Evolutionary conservation across 257 asterid genomes (phyloP).

Genomic region (Galeopsis tetrahit): DNA sequence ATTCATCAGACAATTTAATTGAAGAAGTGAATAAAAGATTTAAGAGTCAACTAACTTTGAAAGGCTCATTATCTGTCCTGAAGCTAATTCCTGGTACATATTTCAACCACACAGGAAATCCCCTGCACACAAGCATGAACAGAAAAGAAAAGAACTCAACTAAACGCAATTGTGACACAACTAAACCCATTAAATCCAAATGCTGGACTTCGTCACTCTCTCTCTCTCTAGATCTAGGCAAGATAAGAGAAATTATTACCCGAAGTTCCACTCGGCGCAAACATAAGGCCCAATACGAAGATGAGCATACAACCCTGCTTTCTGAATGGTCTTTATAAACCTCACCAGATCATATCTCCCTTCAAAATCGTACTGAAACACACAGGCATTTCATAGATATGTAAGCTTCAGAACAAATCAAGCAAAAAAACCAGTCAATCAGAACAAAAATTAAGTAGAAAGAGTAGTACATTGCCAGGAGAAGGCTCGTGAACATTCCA

Average conservation of each 20-base stretch:
- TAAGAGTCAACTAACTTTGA: constrained; percentile 57
- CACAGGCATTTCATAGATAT: constrained; percentile 25
- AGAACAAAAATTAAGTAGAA: constrained; percentile 14
- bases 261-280: constrained; percentile 96
- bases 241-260: constrained; percentile 46
- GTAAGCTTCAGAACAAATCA: constrained; percentile 23
- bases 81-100: constrained; percentile 88
- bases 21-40: background rate
- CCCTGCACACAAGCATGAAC: constrained; percentile 47
- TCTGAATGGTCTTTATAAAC: constrained; percentile 77
- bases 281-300: constrained; percentile 94
- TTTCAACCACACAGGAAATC: constrained; percentile 96
- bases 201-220: background rate
- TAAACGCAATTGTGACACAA: constrained; percentile 3
- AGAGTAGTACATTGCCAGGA: constrained; percentile 66
- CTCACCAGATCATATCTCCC: constrained; percentile 88
- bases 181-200: background rate
- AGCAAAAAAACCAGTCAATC: constrained; percentile 25
- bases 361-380: constrained; percentile 77
- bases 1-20: constrained; percentile 20
- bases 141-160: background rate
- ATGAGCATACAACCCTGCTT: constrained; percentile 85
- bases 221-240: constrained; percentile 37
- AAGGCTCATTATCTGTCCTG: constrained; percentile 90
- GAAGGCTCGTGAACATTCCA: constrained; percentile 94